A percentile compares a stretch with the other conserved stretches of the same genome.
Evolutionary conservation across 371 early-diverging fungal species (phyloP).

Genomic region (Rhizopus microsporus): DNA sequence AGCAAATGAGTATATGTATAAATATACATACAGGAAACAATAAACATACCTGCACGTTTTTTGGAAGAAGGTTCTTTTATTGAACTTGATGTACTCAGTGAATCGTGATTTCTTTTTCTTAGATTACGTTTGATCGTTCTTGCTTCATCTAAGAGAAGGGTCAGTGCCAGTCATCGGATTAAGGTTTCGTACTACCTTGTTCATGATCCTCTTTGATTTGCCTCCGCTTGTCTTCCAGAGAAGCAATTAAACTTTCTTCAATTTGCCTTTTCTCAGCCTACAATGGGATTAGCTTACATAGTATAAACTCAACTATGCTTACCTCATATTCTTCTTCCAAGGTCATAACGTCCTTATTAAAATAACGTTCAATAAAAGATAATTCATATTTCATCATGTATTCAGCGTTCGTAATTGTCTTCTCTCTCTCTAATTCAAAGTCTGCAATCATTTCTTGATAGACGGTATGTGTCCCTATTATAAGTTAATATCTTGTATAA

Average conservation of each 20-base stretch:
- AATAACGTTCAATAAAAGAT: constrained; percentile 31
- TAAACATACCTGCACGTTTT: constrained; percentile 17
- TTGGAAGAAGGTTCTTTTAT: constrained; percentile 16
- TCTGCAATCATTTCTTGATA: constrained; percentile 45
- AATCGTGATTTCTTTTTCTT: constrained; percentile 22
- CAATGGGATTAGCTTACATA: neutral
- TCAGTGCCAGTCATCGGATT: neutral
- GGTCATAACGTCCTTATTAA: constrained; percentile 30
- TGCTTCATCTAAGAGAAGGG: constrained; percentile 1
- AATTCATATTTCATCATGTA: constrained; percentile 40
- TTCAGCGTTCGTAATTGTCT: constrained; percentile 35
- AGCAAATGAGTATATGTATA: neutral
- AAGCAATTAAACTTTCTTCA: constrained; percentile 33
- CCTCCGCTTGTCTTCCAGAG: constrained; percentile 40
- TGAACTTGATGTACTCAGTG: neutral
- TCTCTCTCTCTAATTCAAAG: constrained; percentile 39
- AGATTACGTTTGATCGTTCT: constrained; percentile 13
- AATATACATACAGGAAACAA: neutral
- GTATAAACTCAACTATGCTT: neutral
- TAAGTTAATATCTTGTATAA: neutral
- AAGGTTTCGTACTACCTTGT: constrained; percentile 16
- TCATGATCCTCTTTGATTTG: constrained; percentile 37
- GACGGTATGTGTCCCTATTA: constrained; percentile 42
- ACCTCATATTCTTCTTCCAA: constrained; percentile 49
- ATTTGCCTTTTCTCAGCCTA: constrained; percentile 7